Evolutionary conservation across 2,329 filamentous ascomycete genomes (phyloP).

Genomic region (Aspergillus nomiae): DNA sequence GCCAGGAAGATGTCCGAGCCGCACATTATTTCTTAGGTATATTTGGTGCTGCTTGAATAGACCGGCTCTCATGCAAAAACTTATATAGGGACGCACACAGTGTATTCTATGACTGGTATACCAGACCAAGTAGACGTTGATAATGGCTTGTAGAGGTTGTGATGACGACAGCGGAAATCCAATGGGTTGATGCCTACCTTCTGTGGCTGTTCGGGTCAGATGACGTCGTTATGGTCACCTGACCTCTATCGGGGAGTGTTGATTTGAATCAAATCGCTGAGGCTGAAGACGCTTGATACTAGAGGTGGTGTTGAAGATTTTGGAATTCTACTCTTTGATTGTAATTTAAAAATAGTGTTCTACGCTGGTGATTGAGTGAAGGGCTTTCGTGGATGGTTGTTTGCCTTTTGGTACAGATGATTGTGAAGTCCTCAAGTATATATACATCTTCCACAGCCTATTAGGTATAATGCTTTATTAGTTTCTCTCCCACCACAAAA

Average conservation of each 20-base stretch:
- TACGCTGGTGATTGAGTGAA: not conserved
- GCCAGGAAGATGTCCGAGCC: constrained; percentile 63
- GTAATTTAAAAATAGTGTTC: not conserved
- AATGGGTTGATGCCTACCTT: constrained; percentile 11
- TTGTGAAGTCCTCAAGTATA: not conserved
- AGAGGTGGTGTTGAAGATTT: not conserved
- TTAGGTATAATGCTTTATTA: not conserved
- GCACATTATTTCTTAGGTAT: constrained; percentile 50
- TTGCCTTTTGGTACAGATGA: not conserved
- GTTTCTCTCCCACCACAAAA: too few species aligned
- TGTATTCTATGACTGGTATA: not conserved
- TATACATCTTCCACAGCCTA: not conserved
- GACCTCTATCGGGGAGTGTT: not conserved
- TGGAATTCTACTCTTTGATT: not conserved
- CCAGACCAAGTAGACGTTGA: not conserved
- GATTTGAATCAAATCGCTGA: not conserved
- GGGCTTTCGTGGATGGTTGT: not conserved
- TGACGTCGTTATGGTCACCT: constrained; percentile 14
- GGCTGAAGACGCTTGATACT: not conserved
- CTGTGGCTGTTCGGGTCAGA: constrained; percentile 8
- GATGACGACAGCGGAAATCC: constrained; percentile 16
- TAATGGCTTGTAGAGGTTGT: constrained; percentile 6
- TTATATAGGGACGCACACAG: not conserved
- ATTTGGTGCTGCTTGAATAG: not conserved
- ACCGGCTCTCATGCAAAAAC: constrained; percentile 7